Base-by-base conservation (phyloP, 2,329 filamentous ascomycete species). In the Penicillium sp. region DNA sequence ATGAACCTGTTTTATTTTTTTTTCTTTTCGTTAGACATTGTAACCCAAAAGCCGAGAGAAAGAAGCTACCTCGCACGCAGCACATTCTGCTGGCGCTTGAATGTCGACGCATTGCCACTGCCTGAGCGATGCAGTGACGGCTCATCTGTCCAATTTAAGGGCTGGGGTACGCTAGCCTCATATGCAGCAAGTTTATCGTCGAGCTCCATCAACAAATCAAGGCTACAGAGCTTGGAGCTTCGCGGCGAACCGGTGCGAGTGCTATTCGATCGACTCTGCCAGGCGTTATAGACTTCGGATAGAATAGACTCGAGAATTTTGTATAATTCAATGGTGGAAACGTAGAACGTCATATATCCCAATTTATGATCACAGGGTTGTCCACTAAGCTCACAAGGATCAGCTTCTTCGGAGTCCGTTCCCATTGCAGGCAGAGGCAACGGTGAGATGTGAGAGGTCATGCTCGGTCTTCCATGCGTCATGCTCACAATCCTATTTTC, bases 391-490 rank as follows among this genome's bases (percentile, higher is more conserved):
- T 53, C 57, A 31, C 63, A 65, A n/a, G 63, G 63, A 37, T 65
- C 63, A 5, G 61, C 54, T 24, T 53, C 46, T 40, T 56, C 29
- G 0, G 52, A 51, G 2, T 60, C 34, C 0, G 55, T 54, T 29
- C 53, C 53, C 61, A 65, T 65, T 13, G 39, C 55, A 7, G 67
- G 69, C 20, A 67, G 51, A 4, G 67, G 67, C 2, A 68, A 37
- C 3, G 58, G 55, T 11, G 65, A 56, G n/a, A 70, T 58, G 38
- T 72, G 68, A 16, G 64, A 64, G 11, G 66, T 72, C 67, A 74
- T 73, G 54, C 67, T 69, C 29, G 68, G 73, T 34, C 66, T 63
- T 39, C 68, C 73, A 52, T 69, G 69, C n/a, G 69, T 76, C 73
- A 76, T 75, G 61, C 72, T 74, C 48, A 74, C 64, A 20, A 72